A percentile compares a stretch with the other conserved stretches of the same genome.
Conservation (phyloP, 140 eudicot genomes). For the Ambrosia hybrid region DNA sequence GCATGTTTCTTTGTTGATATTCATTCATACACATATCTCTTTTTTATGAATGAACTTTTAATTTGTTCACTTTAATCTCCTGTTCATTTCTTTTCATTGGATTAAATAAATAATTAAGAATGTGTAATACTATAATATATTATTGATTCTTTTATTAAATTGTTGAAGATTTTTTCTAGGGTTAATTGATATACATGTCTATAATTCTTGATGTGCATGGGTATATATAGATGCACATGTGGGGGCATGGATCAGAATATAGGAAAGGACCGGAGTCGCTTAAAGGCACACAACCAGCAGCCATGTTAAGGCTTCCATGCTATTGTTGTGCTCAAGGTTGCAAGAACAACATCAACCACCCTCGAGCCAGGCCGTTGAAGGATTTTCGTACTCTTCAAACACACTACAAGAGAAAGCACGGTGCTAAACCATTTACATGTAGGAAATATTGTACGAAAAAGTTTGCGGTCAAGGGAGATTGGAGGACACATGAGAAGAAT, state of each 20-base stretch:
- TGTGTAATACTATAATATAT: slow-evolving; percentile 1
- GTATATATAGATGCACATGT: slow-evolving; percentile 84
- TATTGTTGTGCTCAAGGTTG: slow-evolving; percentile 89
- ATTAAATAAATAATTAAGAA: background rate
- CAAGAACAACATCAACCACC: slow-evolving; percentile 94
- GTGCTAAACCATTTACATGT: slow-evolving; percentile 71
- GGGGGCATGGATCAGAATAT: slow-evolving; percentile 97
- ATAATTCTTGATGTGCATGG: background rate
- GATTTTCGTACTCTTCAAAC: slow-evolving; percentile 93
- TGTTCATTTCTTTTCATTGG: slow-evolving; percentile 19
- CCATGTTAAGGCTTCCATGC: slow-evolving; percentile 95
- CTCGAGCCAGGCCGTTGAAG: slow-evolving; percentile 84
- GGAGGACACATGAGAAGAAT: slow-evolving; percentile 93
- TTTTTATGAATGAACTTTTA: background rate
- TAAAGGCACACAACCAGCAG: slow-evolving; percentile 85
- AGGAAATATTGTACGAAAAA: slow-evolving; percentile 71
- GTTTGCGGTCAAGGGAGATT: slow-evolving; percentile 92
- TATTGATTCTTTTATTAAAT: background rate
- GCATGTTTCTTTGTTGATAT: slow-evolving; percentile 23
- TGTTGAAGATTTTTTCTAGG: background rate
- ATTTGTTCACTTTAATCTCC: slow-evolving; percentile 20
- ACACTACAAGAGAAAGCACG: slow-evolving; percentile 93
- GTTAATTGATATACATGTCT: background rate
- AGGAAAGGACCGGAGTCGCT: slow-evolving; percentile 90
- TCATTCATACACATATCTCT: slow-evolving; percentile 16